Base-by-base conservation (phyloP, 2,329 filamentous ascomycete species). In the Colletotrichum navitas region DNA sequence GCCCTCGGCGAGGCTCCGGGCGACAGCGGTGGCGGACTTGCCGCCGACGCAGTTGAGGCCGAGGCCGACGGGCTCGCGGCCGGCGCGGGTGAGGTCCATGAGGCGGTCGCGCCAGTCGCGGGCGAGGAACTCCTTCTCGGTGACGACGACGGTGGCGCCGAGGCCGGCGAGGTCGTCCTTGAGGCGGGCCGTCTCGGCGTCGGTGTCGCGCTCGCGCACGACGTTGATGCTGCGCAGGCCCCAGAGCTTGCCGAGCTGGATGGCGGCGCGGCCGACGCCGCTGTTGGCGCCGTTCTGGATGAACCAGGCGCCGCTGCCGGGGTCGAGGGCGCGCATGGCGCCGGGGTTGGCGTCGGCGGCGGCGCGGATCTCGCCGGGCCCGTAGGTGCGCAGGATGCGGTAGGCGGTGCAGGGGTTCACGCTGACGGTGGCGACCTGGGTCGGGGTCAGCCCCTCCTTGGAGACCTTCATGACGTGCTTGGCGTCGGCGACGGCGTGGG, bases 241-340 rank as follows among this genome's bases (percentile, higher is more conserved):
- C 95, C 95, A 98, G 64, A 94, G 87, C 76, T 84, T 87, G 1
- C 89, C 95, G 1, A 99, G 85, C 83, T 99, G 96, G 74, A 98
- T 96, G 14, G 94, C 95, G 3, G 95, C 93, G 49, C 96, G 87
- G 1, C 96, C 96, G 21, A 99, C 96, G 14, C 94, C 96, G 52
- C 91, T 94, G 82, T 99, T 99, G 49, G 95, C 96, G 10, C 95
- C 96, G 80, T 99, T 99, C 83, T 99, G 96, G 58, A 99, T 91
- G 79, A 98, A 94, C 95, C 95, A 99, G 68, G 97, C 92, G 66
- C 95, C 85, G 68, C 85, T 85, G 61, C 84, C 85, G 29, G 82
- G 77, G 58, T 82, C 80, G 61, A 85, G 85, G 14, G 83, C 79
- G 11, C 78, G 77, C 78, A 88, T 85, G 66, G 41, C 71, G 39